A percentile compares a stretch with the other conserved stretches of the same genome.
phyloP scores from a whole-genome alignment of 305 asterid genomes.

The Stenogyne calaminthoides region DNA sequence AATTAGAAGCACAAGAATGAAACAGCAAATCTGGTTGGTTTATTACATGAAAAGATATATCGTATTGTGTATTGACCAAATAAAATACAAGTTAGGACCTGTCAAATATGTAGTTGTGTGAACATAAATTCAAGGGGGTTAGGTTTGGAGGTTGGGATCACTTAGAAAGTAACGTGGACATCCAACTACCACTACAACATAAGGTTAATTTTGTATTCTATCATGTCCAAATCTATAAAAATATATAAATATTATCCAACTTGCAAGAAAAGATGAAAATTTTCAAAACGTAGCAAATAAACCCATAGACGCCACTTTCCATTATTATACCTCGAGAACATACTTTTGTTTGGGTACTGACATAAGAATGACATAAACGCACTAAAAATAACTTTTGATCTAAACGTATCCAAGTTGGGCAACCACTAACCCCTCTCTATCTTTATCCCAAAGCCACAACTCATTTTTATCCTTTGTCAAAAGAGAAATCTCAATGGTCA shows the following conservation, averaged over 20 bases:
- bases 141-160: conserved; percentile 26
- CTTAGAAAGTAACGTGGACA: conserved; percentile 14
- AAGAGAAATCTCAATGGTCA: too few species aligned
- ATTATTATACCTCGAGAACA: not conserved
- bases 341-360: not conserved
- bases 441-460: not conserved
- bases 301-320: not conserved
- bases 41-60: too few species aligned
- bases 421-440: not conserved
- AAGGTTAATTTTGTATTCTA: not conserved
- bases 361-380: not conserved
- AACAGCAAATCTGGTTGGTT: too few species aligned
- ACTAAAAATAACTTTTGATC: not conserved
- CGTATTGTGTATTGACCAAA: too few species aligned
- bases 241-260: not conserved
- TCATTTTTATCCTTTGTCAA: not conserved
- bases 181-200: conserved; percentile 18
- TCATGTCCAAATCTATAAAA: not conserved
- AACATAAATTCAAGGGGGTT: conserved; percentile 9
- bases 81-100: too few species aligned
- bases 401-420: not conserved
- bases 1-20: too few species aligned
- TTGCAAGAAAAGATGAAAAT: not conserved
- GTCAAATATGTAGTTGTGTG: not conserved
- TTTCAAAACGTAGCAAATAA: not conserved